These are phyloP conservation scores for Musa balbisiana DNA, from an alignment of 202 grass and related monocot genomes.

Conservation along the genomic window DNA sequence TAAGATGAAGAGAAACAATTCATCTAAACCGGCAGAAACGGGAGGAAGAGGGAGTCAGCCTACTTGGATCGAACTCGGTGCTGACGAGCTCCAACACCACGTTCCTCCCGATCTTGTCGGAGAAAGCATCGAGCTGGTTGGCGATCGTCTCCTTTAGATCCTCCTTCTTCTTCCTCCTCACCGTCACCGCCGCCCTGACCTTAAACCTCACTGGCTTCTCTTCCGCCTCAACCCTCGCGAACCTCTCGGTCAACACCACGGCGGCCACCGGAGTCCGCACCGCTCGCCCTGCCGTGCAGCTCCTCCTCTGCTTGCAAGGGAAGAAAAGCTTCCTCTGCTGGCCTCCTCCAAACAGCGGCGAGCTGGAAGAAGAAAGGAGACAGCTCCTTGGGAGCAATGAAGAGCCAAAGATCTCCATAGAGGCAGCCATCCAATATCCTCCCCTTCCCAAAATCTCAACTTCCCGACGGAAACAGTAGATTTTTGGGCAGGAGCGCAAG, in stretches of 20 bases:
- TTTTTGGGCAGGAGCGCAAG: no score
- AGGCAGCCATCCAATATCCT: slow-evolving; percentile 13
- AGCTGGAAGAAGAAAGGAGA: slow-evolving; percentile 1
- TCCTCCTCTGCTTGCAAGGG: not conserved
- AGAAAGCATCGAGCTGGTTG: slow-evolving; percentile 62
- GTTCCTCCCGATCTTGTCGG: slow-evolving; percentile 49
- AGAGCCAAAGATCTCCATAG: slow-evolving; percentile 31
- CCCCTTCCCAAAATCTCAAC: not conserved
- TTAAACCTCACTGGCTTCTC: slow-evolving; percentile 15
- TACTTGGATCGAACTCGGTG: slow-evolving; percentile 73
- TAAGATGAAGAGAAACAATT: not conserved
- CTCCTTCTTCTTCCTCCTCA: slow-evolving; percentile 21
- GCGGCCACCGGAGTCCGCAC: not conserved
- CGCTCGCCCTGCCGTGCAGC: not conserved
- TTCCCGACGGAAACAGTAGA: not conserved
- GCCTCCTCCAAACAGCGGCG: not conserved
- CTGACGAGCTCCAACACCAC: slow-evolving; percentile 72
- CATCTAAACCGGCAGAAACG: not conserved
- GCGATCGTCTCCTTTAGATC: slow-evolving; percentile 15
- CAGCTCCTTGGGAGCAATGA: slow-evolving; percentile 8
- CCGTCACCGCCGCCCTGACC: slow-evolving; percentile 18
- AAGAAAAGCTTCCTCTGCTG: slow-evolving; percentile 4
- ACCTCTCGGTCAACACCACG: not conserved
- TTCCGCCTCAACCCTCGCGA: not conserved
- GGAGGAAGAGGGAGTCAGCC: not conserved